Evolutionary conservation across 2,329 filamentous ascomycete species (phyloP), one percentile per base, ranked within the genome.

Genomic region (Microdochium nivale): DNA sequence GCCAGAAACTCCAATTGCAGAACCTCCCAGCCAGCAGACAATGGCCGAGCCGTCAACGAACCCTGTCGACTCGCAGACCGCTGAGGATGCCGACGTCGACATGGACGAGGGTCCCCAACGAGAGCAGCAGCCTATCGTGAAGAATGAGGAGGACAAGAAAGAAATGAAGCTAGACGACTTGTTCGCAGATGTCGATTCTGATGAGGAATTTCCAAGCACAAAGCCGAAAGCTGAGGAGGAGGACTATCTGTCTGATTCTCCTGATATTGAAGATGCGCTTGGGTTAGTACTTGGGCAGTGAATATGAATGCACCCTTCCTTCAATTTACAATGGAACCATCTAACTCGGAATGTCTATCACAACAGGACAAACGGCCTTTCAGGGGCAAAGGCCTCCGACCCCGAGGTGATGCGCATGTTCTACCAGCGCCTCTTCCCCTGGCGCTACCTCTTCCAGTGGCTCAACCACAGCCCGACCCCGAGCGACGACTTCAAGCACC

Each of bases 371-470:
- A 60, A 66, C 48, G 59, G 59, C 49, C 61, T 61, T 11, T 56
- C 67, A 14, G 61, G 68, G 0, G 60, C 76, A 32, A 73, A 69
- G 35, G 75, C 79, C 43, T 87, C 83, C 37, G 89, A 96, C 59
- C 84, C 88, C 1, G 88, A 91, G 63, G 80, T 95, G 11, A 90
- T 97, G 83, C 83, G 88, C 61, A 88, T 87, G 57, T 99, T 96
- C 73, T 99, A 99, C 67, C 88, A 95, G 65, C 88, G 94, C 48
- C 77, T 99, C 35, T 97, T 97, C 62, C 94, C 94, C 3, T 99
- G 95, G 77, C 84, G 91, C 54, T 87, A 89, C 55, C 83, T 97
- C 21, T 99, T 96, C 70, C 91, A 96, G 68, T 99, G 94, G 94
- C 81, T 99, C 48, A 99, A 97, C 65, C 94, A 97, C 70, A 89